phyloP scores from a whole-genome alignment of 2,329 filamentous ascomycete species.

The Aquanectria penicillioides region DNA sequence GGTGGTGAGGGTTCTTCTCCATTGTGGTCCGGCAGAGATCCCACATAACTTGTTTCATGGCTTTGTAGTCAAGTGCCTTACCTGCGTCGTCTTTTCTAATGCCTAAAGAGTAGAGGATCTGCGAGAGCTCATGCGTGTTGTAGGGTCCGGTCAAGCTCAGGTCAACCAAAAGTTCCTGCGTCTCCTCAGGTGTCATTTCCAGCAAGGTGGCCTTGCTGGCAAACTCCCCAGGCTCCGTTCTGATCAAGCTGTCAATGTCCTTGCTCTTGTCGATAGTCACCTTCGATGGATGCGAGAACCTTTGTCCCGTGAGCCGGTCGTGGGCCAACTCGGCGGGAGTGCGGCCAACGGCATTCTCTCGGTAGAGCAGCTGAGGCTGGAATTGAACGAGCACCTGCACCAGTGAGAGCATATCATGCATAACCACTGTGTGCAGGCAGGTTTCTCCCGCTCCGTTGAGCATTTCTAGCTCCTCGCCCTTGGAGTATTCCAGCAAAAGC shows the following conservation, averaged over 20 bases:
- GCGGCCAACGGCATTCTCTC: slow-evolving; percentile 80
- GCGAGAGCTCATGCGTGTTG: slow-evolving; percentile 34
- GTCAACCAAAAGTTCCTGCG: slow-evolving; percentile 30
- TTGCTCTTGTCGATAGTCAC: slow-evolving; percentile 10
- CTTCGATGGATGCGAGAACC: slow-evolving; percentile 42
- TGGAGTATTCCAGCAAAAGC: slow-evolving; percentile 64
- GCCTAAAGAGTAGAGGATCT: slow-evolving; percentile 42
- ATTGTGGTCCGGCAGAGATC: slow-evolving; percentile 48
- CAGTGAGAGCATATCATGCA: slow-evolving; percentile 48
- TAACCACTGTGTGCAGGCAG: slow-evolving; percentile 67
- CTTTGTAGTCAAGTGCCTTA: slow-evolving; percentile 9
- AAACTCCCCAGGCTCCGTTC: slow-evolving; percentile 23
- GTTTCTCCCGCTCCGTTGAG: slow-evolving; percentile 74
- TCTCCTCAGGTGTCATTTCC: slow-evolving; percentile 29
- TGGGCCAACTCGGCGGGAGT: slow-evolving; percentile 76
- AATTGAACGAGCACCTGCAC: slow-evolving; percentile 61
- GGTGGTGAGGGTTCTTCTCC: slow-evolving; percentile 48
- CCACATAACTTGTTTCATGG: slow-evolving; percentile 42
- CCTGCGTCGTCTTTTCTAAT: slow-evolving; percentile 25
- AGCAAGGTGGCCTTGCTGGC: slow-evolving; percentile 19
- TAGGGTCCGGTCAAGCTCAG: slow-evolving; percentile 45
- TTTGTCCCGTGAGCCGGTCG: slow-evolving; percentile 59
- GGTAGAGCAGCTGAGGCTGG: slow-evolving; percentile 68
- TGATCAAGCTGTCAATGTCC: slow-evolving; percentile 1
- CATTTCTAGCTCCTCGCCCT: slow-evolving; percentile 64